Evolutionary conservation across 2,329 filamentous ascomycete species (phyloP), one percentile per base, ranked within the genome.

Genomic region (Macroventuria anomochaeta): DNA sequence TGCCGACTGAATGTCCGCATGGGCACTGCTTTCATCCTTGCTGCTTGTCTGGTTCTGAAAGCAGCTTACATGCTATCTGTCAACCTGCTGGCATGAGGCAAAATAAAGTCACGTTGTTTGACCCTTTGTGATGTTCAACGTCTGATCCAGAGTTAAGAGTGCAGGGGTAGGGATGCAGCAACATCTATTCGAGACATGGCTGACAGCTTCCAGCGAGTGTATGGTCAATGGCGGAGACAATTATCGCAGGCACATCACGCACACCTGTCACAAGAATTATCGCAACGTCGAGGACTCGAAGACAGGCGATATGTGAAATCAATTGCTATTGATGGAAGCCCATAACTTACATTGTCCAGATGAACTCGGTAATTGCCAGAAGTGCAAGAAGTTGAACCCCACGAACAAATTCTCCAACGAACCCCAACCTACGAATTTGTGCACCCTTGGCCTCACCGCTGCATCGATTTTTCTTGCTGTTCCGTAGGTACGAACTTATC

Each of bases 251-350:
- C 34, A 47, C 1, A 59, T 57, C 21, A 52, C 55, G 3, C 69
- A 72, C 40, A 64, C 51, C 7, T 73, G 69, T 41, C 70, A 72
- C 47, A 70, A 69, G 42, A 67, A 72, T 42, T 72, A 64, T 58
- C 63, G 58, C n/a, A 57, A 51, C 20, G 47, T 42, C 2, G 52
- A 64, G 11, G 58, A 59, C 8, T 65, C 64, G 0, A 61, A 57
- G 25, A 68, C 63, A 0, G 64, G 64, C 8, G 55, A 61, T 64
- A 55, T 23, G 50, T 31, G 7, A 21, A 8, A 10, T 7, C 2
- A 18, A n/a, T 28, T 26, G 7, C 7, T 12, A n/a, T n/a, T n/a
- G n/a, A n/a, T n/a, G n/a, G n/a, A n/a, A n/a, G n/a, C n/a, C n/a
- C n/a, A n/a, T n/a, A n/a, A n/a, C n/a, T n/a, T n/a, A n/a, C n/a